Percentiles rank a stretch among this genome's conserved stretches.
Evolutionary conservation across 768 basidiomycete species (phyloP).

Genomic region (Lactarius sanguifluus): DNA sequence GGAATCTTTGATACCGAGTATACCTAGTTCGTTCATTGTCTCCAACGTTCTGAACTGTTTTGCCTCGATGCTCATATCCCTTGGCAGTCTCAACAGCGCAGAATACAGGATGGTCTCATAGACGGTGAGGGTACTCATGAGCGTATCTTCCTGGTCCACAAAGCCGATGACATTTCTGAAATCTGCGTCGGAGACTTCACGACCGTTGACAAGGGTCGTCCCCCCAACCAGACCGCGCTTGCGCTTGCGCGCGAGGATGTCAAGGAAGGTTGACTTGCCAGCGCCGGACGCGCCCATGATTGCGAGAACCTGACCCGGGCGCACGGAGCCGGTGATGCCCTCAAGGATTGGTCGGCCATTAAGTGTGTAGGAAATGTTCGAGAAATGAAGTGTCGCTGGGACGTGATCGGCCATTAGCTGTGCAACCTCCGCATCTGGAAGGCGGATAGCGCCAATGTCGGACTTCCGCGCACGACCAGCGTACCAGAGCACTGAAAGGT

Average conservation of each 20-base stretch:
- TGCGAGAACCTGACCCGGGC: slow-evolving; percentile 89
- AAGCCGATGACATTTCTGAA: slow-evolving; percentile 90
- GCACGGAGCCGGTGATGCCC: slow-evolving; percentile 76
- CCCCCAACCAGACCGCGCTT: slow-evolving; percentile 81
- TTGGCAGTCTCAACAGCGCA: slow-evolving; percentile 82
- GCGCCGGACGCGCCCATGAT: slow-evolving; percentile 98
- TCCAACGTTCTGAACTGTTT: slow-evolving; percentile 93
- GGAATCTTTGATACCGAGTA: slow-evolving; percentile 84
- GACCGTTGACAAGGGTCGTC: slow-evolving; percentile 81
- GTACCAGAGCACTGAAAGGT: slow-evolving; percentile 77
- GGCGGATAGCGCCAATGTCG: slow-evolving; percentile 68
- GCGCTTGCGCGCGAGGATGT: slow-evolving; percentile 88
- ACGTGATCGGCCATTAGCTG: slow-evolving; percentile 94
- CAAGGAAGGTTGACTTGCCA: slow-evolving; percentile 94
- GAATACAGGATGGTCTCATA: slow-evolving; percentile 97
- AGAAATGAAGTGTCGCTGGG: slow-evolving; percentile 91
- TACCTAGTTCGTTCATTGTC: slow-evolving; percentile 95
- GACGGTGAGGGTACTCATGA: slow-evolving; percentile 96
- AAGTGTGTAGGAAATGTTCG: slow-evolving; percentile 76
- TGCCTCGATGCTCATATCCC: slow-evolving; percentile 95
- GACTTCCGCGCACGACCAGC: slow-evolving; percentile 70
- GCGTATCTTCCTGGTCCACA: slow-evolving; percentile 97
- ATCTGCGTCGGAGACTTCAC: slow-evolving; percentile 66
- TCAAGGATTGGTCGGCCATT: slow-evolving; percentile 69
- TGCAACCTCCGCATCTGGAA: slow-evolving; percentile 78